Percentiles rank a stretch among this genome's conserved stretches.
phyloP scores from a whole-genome alignment of 139 green algal species.

The Chlamydomonas asymmetrica region DNA sequence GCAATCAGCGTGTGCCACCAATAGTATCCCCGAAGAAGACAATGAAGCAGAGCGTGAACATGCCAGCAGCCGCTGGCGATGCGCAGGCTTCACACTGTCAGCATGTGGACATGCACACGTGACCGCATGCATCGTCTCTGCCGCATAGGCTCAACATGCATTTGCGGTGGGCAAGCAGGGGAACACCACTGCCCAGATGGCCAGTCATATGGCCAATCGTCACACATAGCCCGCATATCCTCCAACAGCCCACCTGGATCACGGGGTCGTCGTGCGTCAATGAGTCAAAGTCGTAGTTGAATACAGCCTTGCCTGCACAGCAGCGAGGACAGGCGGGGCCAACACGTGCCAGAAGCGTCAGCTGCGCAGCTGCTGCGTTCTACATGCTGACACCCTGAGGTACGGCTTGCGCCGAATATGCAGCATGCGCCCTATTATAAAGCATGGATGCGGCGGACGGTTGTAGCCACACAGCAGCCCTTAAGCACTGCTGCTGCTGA shows the following conservation, averaged over 20 bases:
- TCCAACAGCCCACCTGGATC: slow-evolving; percentile 66
- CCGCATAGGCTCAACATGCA: not conserved
- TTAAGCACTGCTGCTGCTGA: no score
- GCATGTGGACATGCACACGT: no score
- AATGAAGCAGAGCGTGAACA: no score
- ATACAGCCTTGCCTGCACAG: slow-evolving; percentile 96
- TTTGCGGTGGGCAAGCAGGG: not conserved
- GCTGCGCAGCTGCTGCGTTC: not conserved
- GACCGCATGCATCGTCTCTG: not conserved
- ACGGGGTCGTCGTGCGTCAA: slow-evolving; percentile 89
- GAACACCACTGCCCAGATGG: no score
- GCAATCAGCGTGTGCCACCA: not conserved
- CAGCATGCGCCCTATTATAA: no score
- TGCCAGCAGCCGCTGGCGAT: not conserved
- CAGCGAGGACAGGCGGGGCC: not conserved
- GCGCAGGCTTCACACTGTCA: no score
- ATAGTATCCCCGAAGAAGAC: no score
- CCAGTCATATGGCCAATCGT: no score
- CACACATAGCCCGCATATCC: no score
- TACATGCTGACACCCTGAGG: not conserved
- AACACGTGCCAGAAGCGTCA: slow-evolving; percentile 4
- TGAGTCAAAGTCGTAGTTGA: slow-evolving; percentile 98
- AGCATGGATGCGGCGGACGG: no score
- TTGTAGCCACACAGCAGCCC: no score
- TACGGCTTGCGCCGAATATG: not conserved